Evolutionary conservation across 768 basidiomycete genomes (phyloP).

Genomic region (Trametes coccinea): DNA sequence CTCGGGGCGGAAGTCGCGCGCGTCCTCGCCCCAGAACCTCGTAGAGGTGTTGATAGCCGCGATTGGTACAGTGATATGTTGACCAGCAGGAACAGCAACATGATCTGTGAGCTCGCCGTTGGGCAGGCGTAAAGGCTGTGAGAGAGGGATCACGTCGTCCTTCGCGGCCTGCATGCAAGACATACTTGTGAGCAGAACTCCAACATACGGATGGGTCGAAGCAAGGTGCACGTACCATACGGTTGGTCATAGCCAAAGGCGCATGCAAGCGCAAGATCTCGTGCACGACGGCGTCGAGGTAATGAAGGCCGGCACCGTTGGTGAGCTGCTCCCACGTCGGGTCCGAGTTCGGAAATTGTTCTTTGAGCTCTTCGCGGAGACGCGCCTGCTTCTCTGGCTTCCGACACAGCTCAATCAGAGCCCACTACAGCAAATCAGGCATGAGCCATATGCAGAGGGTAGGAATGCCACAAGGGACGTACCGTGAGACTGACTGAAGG

Average conservation of each 20-base stretch:
- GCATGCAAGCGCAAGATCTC: conserved; percentile 49
- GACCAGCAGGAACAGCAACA: conserved; percentile 43
- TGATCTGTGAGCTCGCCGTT: conserved; percentile 25
- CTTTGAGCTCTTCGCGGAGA: conserved; percentile 49
- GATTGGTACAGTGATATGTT: conserved; percentile 40
- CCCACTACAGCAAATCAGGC: conserved; percentile 41
- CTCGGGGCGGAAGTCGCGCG: conserved; percentile 44
- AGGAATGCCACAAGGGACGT: background rate
- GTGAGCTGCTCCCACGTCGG: conserved; percentile 57
- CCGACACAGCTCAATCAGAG: conserved; percentile 54
- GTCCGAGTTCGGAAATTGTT: conserved; percentile 42
- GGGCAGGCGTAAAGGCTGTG: conserved; percentile 26
- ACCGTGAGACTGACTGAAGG: conserved; percentile 27
- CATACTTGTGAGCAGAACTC: too few species aligned
- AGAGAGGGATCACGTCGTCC: conserved; percentile 43
- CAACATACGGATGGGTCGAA: background rate
- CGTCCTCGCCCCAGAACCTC: conserved; percentile 46
- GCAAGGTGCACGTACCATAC: conserved; percentile 42
- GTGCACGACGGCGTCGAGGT: conserved; percentile 53
- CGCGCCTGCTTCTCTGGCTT: conserved; percentile 47
- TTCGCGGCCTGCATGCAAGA: conserved; percentile 33
- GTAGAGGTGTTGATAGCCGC: conserved; percentile 41
- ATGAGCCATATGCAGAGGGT: background rate
- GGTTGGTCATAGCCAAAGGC: conserved; percentile 36
- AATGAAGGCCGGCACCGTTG: conserved; percentile 43